Evolutionary conservation across 2,329 filamentous ascomycete species (phyloP), one percentile per base, ranked within the genome.

Genomic region (Cytospora piceae): DNA sequence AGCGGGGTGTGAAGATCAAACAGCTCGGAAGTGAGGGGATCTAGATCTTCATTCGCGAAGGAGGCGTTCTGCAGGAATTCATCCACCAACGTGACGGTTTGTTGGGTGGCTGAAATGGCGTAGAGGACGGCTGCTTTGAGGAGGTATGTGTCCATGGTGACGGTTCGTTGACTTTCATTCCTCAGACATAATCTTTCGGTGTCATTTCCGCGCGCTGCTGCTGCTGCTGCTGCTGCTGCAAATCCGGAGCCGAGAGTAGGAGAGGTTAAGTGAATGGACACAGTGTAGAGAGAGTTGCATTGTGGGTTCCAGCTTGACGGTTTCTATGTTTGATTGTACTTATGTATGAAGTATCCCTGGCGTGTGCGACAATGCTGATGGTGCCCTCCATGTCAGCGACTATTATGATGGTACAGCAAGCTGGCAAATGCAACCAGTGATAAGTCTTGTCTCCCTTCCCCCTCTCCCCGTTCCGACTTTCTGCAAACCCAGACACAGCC

Each of bases 21-120:
- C 42, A 67, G 53, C 57, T 67, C 65, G 58, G 65, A 67, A 4
- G 62, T 64, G 17, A 67, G 57, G 6, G 65, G 52, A 42, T 67
- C 65, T 2, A 67, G 34, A 49, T 46, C 34, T 27, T 37, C 53
- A 56, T 54, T 59, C 15, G 62, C 57, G 29, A 60, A 53, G 3
- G 52, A 32, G 8, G 52, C 46, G 32, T 60, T 56, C 29, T 64
- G 65, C 55, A 61, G 34, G 32, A 67, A 53, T 34, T 61, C 62
- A 27, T 61, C 53, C 14, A 67, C 52, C 12, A 58, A 52, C n/a
- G 61, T 46, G 24, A 39, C 46, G 24, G 65, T 64, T 32, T 64
- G 65, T 34, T 58, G 51, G 2, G 52, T 56, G 15, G 65, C 65
- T 4, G 65, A 64, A 22, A 67, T 55, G 12, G 65, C 61, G 46